phyloP scores from a whole-genome alignment of 2,329 filamentous ascomycete genomes.

The Periconia sp. region DNA sequence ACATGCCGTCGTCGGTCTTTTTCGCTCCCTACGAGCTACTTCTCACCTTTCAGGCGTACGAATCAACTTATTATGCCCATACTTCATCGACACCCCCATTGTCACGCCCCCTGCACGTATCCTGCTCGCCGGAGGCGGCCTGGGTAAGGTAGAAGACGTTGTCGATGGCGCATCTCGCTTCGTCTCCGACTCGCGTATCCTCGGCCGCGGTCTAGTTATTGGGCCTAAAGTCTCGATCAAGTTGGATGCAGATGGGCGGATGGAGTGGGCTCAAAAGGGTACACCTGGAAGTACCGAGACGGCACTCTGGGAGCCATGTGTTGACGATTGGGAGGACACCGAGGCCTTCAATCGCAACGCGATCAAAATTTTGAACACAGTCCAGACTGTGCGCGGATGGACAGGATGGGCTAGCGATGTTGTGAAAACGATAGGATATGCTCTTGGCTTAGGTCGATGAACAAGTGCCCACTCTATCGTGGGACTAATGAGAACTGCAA shows the following conservation, averaged over 20 bases:
- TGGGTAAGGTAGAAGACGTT: conserved; percentile 64
- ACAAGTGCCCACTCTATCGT: no score
- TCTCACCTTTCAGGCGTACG: conserved; percentile 60
- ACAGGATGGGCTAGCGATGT: conserved; percentile 54
- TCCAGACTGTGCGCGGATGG: conserved; percentile 61
- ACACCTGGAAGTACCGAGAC: conserved; percentile 44
- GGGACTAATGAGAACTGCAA: no score
- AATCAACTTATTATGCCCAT: conserved; percentile 71
- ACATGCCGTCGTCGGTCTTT: conserved; percentile 70
- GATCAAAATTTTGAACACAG: conserved; percentile 60
- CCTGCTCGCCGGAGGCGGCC: conserved; percentile 62
- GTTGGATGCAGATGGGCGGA: conserved; percentile 46
- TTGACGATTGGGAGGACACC: conserved; percentile 62
- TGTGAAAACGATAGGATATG: conserved; percentile 25
- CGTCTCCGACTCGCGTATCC: conserved; percentile 63
- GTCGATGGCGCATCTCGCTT: conserved; percentile 68
- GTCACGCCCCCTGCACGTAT: conserved; percentile 54
- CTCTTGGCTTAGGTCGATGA: neutral
- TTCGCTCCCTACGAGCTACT: conserved; percentile 62
- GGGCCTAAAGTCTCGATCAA: conserved; percentile 61
- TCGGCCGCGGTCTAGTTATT: conserved; percentile 64
- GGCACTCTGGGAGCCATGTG: conserved; percentile 67
- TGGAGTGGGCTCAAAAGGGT: conserved; percentile 32
- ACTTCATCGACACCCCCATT: conserved; percentile 70
- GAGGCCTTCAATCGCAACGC: conserved; percentile 64